A percentile compares a stretch with the other conserved stretches of the same genome.
These are phyloP conservation scores for Penicillium olsonii DNA, from an alignment of 2,329 filamentous ascomycete species.

Conservation along the genomic window DNA sequence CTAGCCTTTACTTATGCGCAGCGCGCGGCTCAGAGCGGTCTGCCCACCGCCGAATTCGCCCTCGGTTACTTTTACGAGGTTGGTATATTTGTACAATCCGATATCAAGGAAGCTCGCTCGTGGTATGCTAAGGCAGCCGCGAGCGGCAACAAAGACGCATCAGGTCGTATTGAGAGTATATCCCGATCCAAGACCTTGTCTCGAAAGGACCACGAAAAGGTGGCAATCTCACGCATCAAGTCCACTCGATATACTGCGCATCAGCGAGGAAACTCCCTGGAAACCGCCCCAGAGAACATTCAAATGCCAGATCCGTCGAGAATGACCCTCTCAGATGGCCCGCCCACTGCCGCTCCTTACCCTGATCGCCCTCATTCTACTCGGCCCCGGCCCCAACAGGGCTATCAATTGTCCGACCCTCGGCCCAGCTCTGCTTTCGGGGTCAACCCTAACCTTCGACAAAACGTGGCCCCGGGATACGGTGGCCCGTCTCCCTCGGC, in stretches of 20 bases:
- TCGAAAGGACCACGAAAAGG: slow-evolving; percentile 88
- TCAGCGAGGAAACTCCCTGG: slow-evolving; percentile 41
- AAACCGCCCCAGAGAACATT: slow-evolving; percentile 44
- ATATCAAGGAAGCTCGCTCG: slow-evolving; percentile 74
- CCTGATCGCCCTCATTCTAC: slow-evolving; percentile 39
- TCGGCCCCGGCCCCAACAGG: slow-evolving; percentile 36
- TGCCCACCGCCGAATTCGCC: slow-evolving; percentile 91
- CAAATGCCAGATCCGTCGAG: slow-evolving; percentile 53
- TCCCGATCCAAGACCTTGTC: slow-evolving; percentile 80
- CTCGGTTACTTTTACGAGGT: slow-evolving; percentile 98
- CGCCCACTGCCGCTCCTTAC: slow-evolving; percentile 45
- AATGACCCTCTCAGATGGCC: slow-evolving; percentile 40
- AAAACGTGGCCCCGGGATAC: slow-evolving; percentile 38
- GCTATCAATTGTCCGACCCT: slow-evolving; percentile 39
- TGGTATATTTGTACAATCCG: slow-evolving; percentile 84
- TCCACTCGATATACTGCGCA: slow-evolving; percentile 70
- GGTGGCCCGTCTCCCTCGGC: slow-evolving; percentile 23
- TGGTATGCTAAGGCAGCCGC: slow-evolving; percentile 92
- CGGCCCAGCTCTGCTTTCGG: slow-evolving; percentile 51
- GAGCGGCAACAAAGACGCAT: slow-evolving; percentile 88
- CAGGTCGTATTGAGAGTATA: slow-evolving; percentile 78
- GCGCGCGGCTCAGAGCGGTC: slow-evolving; percentile 76
- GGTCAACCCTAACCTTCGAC: slow-evolving; percentile 50
- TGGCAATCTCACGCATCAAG: slow-evolving; percentile 85
- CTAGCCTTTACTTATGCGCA: slow-evolving; percentile 89